phyloP scores from a whole-genome alignment of 2,329 filamentous ascomycete genomes.

The Chalara sp. region DNA sequence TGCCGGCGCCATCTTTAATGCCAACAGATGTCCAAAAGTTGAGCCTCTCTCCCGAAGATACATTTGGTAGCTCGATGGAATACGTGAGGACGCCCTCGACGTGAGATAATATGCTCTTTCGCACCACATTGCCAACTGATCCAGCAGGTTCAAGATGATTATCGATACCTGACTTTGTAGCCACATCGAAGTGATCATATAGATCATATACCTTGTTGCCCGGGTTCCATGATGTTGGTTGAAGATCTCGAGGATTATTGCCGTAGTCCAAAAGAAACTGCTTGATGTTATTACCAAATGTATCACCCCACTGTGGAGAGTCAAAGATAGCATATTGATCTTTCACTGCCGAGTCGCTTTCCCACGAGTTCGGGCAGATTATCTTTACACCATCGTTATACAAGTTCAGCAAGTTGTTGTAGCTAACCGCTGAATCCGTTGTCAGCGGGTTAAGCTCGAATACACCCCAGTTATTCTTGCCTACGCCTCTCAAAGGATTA shows the following conservation, averaged over 20 bases:
- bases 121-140: constrained; percentile 7
- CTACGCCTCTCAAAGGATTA: constrained; percentile 4
- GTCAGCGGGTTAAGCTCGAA: constrained; percentile 12
- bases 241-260: constrained; percentile 6
- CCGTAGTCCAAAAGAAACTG: constrained; percentile 9
- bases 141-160: constrained; percentile 8
- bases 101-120: constrained; percentile 11
- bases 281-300: constrained; percentile 8
- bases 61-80: constrained; percentile 4
- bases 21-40: constrained; percentile 14
- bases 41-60: constrained; percentile 5
- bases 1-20: constrained; percentile 11
- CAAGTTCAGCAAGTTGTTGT: constrained; percentile 6
- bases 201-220: constrained; percentile 8
- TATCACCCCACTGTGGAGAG: constrained; percentile 9
- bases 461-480: constrained; percentile 10
- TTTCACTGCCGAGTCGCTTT: constrained; percentile 5
- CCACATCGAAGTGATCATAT: constrained; percentile 5
- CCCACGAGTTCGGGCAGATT: constrained; percentile 13
- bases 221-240: constrained; percentile 11
- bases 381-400: constrained; percentile 11
- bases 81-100: constrained; percentile 8
- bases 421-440: constrained; percentile 2
- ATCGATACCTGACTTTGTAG: constrained; percentile 5
- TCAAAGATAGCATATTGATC: constrained; percentile 13